These are phyloP conservation scores for Eurotiales sp. DNA, from an alignment of 2,329 filamentous ascomycete genomes.

Conservation along the genomic window DNA sequence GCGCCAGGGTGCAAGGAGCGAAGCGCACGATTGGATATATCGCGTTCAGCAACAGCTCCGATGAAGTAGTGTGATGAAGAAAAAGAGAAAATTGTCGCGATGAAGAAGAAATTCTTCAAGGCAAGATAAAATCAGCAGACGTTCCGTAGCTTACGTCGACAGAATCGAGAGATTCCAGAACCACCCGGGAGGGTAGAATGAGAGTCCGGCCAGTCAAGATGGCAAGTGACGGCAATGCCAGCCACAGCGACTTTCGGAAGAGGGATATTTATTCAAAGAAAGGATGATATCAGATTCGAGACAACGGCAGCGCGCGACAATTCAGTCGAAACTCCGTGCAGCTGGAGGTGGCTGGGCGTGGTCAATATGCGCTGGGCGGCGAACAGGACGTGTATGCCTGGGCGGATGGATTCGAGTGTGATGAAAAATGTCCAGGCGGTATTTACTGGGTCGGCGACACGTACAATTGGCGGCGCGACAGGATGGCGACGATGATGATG, in stretches of 20 bases:
- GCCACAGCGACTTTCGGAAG: background rate
- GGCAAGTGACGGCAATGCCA: slow-evolving; percentile 1
- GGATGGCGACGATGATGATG: background rate
- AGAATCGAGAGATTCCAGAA: slow-evolving; percentile 21
- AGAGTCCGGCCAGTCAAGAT: background rate
- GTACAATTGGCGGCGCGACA: slow-evolving; percentile 6
- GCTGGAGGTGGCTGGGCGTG: background rate
- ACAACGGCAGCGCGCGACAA: background rate
- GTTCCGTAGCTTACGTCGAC: no score
- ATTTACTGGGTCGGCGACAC: background rate
- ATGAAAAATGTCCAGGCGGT: background rate
- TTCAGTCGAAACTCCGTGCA: background rate
- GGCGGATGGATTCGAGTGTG: background rate
- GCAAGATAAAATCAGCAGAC: background rate
- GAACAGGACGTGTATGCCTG: background rate
- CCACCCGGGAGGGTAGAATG: slow-evolving; percentile 10
- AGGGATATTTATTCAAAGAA: background rate
- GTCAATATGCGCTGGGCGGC: background rate
- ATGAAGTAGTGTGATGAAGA: background rate
- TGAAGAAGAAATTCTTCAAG: background rate
- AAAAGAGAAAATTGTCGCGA: background rate
- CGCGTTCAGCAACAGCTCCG: no score
- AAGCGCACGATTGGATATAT: background rate
- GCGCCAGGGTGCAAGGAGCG: background rate
- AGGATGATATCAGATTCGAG: background rate